Evolutionary conservation across 345 rosid species (phyloP).

Genomic region (Salix udensis): DNA sequence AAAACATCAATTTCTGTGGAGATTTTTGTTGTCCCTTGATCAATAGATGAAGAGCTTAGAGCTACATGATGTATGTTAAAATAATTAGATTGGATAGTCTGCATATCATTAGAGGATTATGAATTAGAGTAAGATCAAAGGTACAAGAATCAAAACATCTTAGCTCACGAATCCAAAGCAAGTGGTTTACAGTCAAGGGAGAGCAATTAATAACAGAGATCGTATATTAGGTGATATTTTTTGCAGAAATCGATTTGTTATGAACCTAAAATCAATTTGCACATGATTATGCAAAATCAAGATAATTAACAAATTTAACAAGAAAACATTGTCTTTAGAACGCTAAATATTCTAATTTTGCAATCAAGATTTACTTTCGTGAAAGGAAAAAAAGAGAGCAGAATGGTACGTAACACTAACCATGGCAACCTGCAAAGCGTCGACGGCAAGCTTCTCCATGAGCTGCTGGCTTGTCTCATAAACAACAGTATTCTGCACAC

Average conservation of each 20-base stretch:
- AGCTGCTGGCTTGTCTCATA: slow-evolving; percentile 56
- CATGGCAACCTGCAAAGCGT: slow-evolving; percentile 74
- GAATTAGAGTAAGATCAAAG: neutral
- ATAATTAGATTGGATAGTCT: neutral
- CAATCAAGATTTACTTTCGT: neutral
- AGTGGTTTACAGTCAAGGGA: neutral
- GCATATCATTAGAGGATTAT: neutral
- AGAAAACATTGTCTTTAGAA: neutral
- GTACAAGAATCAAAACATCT: neutral
- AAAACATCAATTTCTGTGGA: neutral
- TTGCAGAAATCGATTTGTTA: neutral
- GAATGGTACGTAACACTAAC: slow-evolving; percentile 27
- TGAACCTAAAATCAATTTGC: neutral
- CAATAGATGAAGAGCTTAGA: neutral
- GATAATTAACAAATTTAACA: neutral
- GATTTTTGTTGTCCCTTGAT: neutral
- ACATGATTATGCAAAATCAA: neutral
- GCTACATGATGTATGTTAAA: neutral
- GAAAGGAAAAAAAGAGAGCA: neutral
- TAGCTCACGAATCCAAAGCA: neutral
- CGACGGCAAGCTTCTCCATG: slow-evolving; percentile 76
- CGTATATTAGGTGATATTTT: neutral
- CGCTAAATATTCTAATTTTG: neutral
- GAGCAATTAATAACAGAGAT: neutral
- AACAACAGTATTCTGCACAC: slow-evolving; percentile 52